phyloP scores from a whole-genome alignment of 2,329 filamentous ascomycete species.

The Beauveria scarabaeidicola region DNA sequence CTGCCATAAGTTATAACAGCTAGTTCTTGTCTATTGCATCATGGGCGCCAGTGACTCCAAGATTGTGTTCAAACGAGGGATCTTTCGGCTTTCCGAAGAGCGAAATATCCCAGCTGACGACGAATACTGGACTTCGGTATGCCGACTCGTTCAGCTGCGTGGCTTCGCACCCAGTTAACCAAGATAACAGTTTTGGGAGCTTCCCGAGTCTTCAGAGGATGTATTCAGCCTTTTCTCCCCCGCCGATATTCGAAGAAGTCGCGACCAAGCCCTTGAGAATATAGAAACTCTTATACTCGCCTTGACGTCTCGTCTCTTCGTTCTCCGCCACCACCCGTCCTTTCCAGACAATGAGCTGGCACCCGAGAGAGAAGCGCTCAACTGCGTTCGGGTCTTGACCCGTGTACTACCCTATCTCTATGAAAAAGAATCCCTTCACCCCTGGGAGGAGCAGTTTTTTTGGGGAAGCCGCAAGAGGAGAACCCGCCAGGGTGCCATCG shows the following conservation, averaged over 20 bases:
- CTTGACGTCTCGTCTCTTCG: conserved; percentile 71
- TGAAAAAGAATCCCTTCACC: conserved; percentile 71
- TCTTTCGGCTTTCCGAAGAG: conserved; percentile 92
- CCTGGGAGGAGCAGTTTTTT: conserved; percentile 91
- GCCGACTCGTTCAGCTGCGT: conserved; percentile 25
- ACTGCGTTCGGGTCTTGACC: conserved; percentile 87
- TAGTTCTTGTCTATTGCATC: conserved; percentile 17
- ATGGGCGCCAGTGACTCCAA: conserved; percentile 99
- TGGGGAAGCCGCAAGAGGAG: conserved; percentile 70
- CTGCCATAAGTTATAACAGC: not conserved
- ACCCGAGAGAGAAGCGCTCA: conserved; percentile 80
- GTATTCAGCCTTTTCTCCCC: conserved; percentile 93
- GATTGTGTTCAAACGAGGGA: conserved; percentile 96
- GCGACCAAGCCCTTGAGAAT: conserved; percentile 78
- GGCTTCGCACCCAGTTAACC: conserved; percentile 16
- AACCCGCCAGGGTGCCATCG: conserved; percentile 56
- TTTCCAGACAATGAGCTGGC: conserved; percentile 83
- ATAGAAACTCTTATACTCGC: conserved; percentile 82
- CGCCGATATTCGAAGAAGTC: conserved; percentile 76
- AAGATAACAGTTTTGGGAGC: conserved; percentile 75
- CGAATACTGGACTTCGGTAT: conserved; percentile 83
- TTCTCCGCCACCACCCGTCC: conserved; percentile 78
- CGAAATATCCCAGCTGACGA: conserved; percentile 80
- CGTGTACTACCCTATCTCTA: conserved; percentile 85
- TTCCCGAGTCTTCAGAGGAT: conserved; percentile 91